Conservation (phyloP, 768 basidiomycete genomes). For the Podaxis carcinomalis region DNA sequence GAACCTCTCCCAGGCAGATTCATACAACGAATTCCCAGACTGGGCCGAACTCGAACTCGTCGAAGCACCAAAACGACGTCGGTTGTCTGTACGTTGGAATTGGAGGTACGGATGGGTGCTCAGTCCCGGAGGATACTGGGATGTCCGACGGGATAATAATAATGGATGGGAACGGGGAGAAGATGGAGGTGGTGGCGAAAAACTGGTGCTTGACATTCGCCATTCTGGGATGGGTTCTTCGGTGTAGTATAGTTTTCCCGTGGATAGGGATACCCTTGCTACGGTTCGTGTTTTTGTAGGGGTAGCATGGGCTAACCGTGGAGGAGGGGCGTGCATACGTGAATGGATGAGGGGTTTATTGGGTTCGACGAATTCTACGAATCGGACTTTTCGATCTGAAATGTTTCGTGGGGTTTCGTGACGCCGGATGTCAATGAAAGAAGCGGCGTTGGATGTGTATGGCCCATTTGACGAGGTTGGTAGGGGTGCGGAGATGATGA, state of each 20-base stretch:
- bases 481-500: constrained; percentile 7
- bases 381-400: constrained; percentile 2
- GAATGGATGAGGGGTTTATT: neutral
- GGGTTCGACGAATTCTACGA: neutral
- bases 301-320: neutral
- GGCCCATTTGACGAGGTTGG: neutral
- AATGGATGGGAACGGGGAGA: neutral
- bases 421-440: neutral
- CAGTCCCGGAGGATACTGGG: neutral
- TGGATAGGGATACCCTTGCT: constrained; percentile 3
- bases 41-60: neutral
- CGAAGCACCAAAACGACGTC: neutral
- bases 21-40: neutral
- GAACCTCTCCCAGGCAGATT: neutral
- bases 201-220: neutral
- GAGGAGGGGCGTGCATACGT: neutral
- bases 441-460: neutral
- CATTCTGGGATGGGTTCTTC: neutral
- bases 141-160: neutral
- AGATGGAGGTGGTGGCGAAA: constrained; percentile 5
- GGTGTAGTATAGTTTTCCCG: constrained; percentile 6
- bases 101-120: neutral
- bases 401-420: neutral
- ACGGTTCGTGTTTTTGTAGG: neutral
- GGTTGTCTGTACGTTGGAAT: neutral